Evolutionary conservation across 2,329 filamentous ascomycete species (phyloP), one percentile per base, ranked within the genome.

Genomic region (Paramyrothecium sp.): DNA sequence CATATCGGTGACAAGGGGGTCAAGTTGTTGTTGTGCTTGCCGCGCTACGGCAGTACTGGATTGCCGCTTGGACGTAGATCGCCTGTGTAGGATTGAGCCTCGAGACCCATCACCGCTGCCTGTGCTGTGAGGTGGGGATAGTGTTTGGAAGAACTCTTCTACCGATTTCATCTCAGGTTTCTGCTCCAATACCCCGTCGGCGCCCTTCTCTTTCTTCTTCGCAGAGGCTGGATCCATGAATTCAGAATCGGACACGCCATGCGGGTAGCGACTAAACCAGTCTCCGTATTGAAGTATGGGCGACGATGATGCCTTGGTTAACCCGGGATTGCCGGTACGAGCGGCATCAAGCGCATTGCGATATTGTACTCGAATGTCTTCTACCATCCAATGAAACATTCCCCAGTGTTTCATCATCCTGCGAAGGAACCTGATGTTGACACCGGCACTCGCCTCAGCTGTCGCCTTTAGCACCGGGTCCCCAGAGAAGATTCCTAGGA

Each of bases 391-490:
- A 70, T 97, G 91, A 69, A 98, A 97, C 89, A 97, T 96, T 59
- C 94, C 95, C 95, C 95, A 99, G 67, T 95, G 93, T 59, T 91
- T 91, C 79, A 97, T 97, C 91, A 98, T 96, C 73, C 91, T 95
- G 55, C 89, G 89, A 49, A 99, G 77, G 66, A 95, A 98, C 67
- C 89, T 91, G 66, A 98, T 89, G 63, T 97, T 98, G 62, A 88
- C 90, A 1, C 90, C 87, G 17, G 97, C 79, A 67, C 97, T 93
- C 62, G 88, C 86, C 75, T 96, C 97, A 10, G 91, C 92, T 10
- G 85, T 84, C 13, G 84, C 82, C 70, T 96, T 91, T 53, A 96
- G 82, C 12, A 85, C 78, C 16, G 87, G 78, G 62, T 96, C 93
- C 60, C 91, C 91, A 3, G 92, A 95, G 69, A 97, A 96, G 3